phyloP scores from a whole-genome alignment of 306 rosid species.

The Castanea mollissima region DNA sequence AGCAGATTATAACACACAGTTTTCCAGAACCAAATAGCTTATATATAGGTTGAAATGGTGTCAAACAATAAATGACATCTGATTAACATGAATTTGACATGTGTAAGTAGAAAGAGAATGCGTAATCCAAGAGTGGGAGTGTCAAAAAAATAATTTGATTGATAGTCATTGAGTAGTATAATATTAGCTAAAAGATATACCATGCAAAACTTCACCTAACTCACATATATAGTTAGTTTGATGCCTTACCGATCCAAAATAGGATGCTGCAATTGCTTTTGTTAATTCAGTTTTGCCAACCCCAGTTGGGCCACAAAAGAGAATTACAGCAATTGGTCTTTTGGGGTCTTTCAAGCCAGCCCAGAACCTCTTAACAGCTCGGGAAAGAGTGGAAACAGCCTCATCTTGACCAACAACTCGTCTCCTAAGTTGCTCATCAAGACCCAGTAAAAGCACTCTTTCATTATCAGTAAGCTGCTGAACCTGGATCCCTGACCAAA shows the following conservation, averaged over 20 bases:
- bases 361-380: slow-evolving; percentile 74
- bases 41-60: background rate
- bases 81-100: background rate
- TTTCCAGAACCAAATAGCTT: background rate
- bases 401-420: slow-evolving; percentile 82
- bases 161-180: too few relatives aligned
- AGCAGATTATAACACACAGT: background rate
- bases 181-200: too few relatives aligned
- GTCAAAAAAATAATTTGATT: too few relatives aligned
- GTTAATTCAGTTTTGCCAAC: slow-evolving; percentile 90
- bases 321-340: slow-evolving; percentile 75
- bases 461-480: slow-evolving; percentile 79
- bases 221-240: slow-evolving; percentile 7
- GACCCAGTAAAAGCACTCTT: slow-evolving; percentile 49
- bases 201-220: too few relatives aligned
- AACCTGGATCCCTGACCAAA: slow-evolving; percentile 83
- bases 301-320: slow-evolving; percentile 86
- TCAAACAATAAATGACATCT: background rate
- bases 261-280: slow-evolving; percentile 67
- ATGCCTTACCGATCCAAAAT: slow-evolving; percentile 76
- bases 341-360: slow-evolving; percentile 76
- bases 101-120: background rate
- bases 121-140: too few relatives aligned
- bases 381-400: slow-evolving; percentile 72
- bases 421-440: slow-evolving; percentile 60